These are phyloP conservation scores for Solanum chacoense DNA, from an alignment of 305 asterid genomes.

Conservation along the genomic window DNA sequence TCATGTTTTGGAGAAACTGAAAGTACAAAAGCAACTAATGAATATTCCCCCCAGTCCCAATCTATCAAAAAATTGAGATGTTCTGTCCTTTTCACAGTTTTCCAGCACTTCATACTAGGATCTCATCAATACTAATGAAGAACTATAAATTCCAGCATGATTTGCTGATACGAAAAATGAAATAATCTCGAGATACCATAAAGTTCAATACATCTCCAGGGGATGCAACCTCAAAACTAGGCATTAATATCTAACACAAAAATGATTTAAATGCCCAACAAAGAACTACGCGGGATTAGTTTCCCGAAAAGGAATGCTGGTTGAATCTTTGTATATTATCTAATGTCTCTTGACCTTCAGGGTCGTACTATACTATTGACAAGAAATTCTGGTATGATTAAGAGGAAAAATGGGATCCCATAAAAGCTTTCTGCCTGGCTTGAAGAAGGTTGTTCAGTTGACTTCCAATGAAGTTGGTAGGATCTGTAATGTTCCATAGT, in stretches of 20 bases:
- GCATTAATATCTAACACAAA: not conserved
- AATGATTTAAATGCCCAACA: not conserved
- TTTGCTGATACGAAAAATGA: not conserved
- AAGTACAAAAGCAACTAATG: not conserved
- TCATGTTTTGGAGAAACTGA: not conserved
- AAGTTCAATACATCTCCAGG: not conserved
- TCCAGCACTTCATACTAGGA: not conserved
- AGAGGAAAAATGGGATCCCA: slow-evolving; percentile 1
- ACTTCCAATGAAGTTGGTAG: not conserved
- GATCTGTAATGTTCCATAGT: not conserved
- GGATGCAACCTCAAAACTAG: not conserved
- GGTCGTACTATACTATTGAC: not conserved
- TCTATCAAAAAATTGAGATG: not conserved
- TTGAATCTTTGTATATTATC: not conserved
- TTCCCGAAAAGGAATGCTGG: not conserved
- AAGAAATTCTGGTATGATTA: not conserved
- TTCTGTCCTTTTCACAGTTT: not conserved
- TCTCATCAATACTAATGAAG: not conserved
- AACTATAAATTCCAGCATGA: not conserved
- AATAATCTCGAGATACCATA: not conserved
- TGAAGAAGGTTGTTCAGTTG: slow-evolving; percentile 1
- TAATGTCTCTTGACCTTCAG: not conserved
- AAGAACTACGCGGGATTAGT: not conserved
- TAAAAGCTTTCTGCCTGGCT: not conserved
- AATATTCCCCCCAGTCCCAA: not conserved